Base-by-base conservation (phyloP, 2,329 filamentous ascomycete species). In the Apiospora aurea region DNA sequence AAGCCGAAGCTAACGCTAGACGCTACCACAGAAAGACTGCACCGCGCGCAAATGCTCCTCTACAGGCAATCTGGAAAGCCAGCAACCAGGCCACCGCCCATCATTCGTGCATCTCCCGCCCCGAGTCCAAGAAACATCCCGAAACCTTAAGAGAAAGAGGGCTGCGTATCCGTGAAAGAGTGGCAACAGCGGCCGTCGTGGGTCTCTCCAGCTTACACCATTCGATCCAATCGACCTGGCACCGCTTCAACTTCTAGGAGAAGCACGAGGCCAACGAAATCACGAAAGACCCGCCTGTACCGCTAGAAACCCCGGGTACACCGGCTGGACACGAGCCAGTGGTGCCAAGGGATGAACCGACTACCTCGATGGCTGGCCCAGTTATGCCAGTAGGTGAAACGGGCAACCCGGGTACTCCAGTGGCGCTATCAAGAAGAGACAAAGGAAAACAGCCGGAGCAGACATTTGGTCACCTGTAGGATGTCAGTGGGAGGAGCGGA, bases 1-100 rank as follows among this genome's bases (percentile, higher is more conserved):
- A 61, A 64, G 34, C 34, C 57, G 14, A 64, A 64, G 57, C 57
- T 64, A 11, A 64, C 57, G 21, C 18, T 64, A n/a, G 34, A 64
- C 11, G 57, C 57, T 4, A 41, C 34, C 5, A 18, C 57, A 64
- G 57, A 18, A n/a, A 41, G 57, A 14, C 18, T 64, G 4, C 3
- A 10, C 6, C 57, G 57, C 21, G 57, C 29, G 7, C 57, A 64
- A 13, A 6, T 24, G 13, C 34, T 64, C 4, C 57, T 64, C 18
- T 64, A 21, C 7, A 64, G 41, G 18, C 24, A 18, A 13, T 64
- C 11, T 21, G 57, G 57, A 10, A 4, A 6, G 1, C 4, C 34
- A 64, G 57, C 29, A n/a, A 64, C 8, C 3, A 6, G 4, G n/a
- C 34, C 34, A 6, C 10, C n/a, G n/a, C 10, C 57, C 18, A n/a